Conservation (phyloP, 768 basidiomycete genomes). For the Hirschioporus abietinus region DNA sequence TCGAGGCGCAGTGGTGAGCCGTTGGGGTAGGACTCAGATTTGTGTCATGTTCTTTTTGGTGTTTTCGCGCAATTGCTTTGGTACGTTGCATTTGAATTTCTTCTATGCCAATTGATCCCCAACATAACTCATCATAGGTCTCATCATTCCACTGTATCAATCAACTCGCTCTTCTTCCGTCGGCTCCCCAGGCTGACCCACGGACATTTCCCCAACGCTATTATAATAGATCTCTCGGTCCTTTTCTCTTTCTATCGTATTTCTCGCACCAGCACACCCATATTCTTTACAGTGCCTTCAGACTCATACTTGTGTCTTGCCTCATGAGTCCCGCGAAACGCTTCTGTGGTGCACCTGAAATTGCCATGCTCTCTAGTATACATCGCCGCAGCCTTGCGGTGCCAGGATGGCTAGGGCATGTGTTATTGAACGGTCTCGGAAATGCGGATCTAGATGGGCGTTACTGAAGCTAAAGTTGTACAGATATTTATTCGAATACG, state of each 20-base stretch:
- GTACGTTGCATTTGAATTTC: neutral
- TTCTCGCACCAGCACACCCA: neutral
- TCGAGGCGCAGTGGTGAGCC: neutral
- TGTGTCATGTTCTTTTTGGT: neutral
- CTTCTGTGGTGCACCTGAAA: neutral
- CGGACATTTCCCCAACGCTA: neutral
- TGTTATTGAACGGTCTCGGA: no score
- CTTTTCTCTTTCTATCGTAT: neutral
- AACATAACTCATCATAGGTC: neutral
- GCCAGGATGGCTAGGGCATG: no score
- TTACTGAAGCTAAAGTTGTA: no score
- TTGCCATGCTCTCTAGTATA: no score
- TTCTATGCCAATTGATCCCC: neutral
- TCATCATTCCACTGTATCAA: neutral
- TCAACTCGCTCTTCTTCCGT: neutral
- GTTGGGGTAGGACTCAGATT: neutral
- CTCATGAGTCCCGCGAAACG: neutral
- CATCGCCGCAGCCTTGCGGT: no score
- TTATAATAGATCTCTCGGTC: neutral
- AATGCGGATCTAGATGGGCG: no score
- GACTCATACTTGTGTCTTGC: neutral
- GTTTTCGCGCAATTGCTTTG: neutral
- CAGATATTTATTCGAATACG: no score
- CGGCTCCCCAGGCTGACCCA: neutral
- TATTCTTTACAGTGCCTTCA: neutral